Evolutionary conservation across 768 basidiomycete genomes (phyloP), one percentile per base, ranked within the genome.

Genomic region (Gautieria morchelliformis): DNA sequence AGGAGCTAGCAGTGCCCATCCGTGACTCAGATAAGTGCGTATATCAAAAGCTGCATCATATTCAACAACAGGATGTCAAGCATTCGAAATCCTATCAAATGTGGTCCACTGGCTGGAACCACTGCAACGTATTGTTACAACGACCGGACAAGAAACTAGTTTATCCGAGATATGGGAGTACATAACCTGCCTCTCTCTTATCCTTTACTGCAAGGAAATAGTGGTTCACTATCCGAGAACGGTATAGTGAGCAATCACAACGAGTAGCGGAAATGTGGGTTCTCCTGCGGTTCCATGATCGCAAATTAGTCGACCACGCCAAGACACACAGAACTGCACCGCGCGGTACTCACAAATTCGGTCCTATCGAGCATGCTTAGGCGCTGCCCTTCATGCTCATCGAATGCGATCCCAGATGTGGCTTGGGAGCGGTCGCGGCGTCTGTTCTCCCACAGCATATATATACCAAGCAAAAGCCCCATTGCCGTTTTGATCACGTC

Each of bases 391-490:
- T 57, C 45, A 22, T 17, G 45, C 46, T 57, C 47, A 17, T 55
- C 41, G 32, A 39, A 55, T 8, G 53, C 12, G 9, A 46, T 37
- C 12, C 56, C 56, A 6, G 24, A n/a, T 35, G 47, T 27, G 14
- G 22, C 30, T 22, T 57, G 56, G 19, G 37, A 33, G 9, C 57
- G 58, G 58, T 71, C 63, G 20, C 69, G 62, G 51, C 63, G 32
- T 1, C 62, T 58, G 56, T 70, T 71, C n/a, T 63, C 65, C 53
- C 63, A 65, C 60, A 59, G 65, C 70, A 71, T 71, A 58, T 70
- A 71, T 15, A 62, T 10, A 5, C 64, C 68, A 32, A 71, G 63
- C 14, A 15, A 11, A 19, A 55, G n/a, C 14, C 56, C 56, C 19
- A 32, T 20, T 9, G 56, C 32, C 20, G 56, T 57, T 41, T 57